Percentiles rank a stretch among this genome's conserved stretches.
phyloP scores from a whole-genome alignment of 805 yeast genomes.

The Yamadazyma laniorum region DNA sequence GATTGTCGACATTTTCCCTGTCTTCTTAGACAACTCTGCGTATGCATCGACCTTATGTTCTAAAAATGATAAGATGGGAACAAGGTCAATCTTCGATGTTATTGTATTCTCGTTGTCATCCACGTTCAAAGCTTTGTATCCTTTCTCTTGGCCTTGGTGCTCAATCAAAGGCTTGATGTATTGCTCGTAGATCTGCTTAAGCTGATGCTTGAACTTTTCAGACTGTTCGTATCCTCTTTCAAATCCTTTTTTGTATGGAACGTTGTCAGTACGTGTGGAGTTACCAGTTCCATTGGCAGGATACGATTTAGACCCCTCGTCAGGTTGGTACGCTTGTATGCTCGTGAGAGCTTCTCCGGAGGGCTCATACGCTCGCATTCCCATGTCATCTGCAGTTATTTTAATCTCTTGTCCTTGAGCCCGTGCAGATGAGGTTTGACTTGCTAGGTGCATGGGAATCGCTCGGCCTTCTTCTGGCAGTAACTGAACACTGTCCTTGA shows the following conservation, averaged over 20 bases:
- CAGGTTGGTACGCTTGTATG: not conserved
- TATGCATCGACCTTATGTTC: constrained; percentile 28
- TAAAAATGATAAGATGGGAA: constrained; percentile 32
- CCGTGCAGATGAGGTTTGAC: not conserved
- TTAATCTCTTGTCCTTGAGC: not conserved
- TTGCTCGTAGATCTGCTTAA: constrained; percentile 11
- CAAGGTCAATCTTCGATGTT: constrained; percentile 29
- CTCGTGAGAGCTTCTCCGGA: no score
- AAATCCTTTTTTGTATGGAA: constrained; percentile 37
- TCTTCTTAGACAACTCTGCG: constrained; percentile 20
- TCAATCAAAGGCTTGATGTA: constrained; percentile 16
- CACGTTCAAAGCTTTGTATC: constrained; percentile 11
- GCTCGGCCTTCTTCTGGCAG: not conserved
- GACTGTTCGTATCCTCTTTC: constrained; percentile 32
- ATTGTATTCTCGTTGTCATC: constrained; percentile 38
- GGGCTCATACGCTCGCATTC: constrained; percentile 18
- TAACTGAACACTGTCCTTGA: not conserved
- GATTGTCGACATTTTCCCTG: constrained; percentile 25
- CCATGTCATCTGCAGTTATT: constrained; percentile 12
- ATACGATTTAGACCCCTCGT: not conserved
- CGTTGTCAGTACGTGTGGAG: constrained; percentile 6
- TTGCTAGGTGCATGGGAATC: no score
- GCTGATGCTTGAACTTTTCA: constrained; percentile 18
- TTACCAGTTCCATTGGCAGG: not conserved
- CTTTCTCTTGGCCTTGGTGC: not conserved